Conservation (phyloP, 2,329 filamentous ascomycete genomes). For the Phialophora chinensis region DNA sequence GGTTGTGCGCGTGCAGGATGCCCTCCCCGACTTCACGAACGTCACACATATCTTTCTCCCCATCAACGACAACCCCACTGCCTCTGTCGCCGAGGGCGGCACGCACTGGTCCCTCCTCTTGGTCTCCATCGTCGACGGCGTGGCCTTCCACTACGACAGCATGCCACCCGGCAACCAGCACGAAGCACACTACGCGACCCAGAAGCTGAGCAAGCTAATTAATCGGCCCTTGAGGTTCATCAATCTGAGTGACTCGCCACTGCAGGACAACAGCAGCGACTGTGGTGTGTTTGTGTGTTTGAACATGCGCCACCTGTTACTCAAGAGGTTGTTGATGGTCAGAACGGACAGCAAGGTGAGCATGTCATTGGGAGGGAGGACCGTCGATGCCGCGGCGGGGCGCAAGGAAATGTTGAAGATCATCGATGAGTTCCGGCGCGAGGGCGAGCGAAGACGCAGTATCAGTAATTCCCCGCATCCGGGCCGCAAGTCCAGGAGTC, state of each 20-base stretch:
- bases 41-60: slow-evolving; percentile 95
- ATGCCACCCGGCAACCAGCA: slow-evolving; percentile 75
- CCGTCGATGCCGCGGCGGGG: slow-evolving; percentile 78
- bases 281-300: slow-evolving; percentile 97
- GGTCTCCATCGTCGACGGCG: slow-evolving; percentile 83
- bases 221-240: slow-evolving; percentile 72
- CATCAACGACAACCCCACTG: slow-evolving; percentile 84
- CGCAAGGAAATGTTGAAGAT: slow-evolving; percentile 90
- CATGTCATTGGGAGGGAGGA: slow-evolving; percentile 88
- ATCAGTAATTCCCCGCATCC: slow-evolving; percentile 37
- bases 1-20: slow-evolving; percentile 58
- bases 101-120: slow-evolving; percentile 94
- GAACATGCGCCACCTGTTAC: slow-evolving; percentile 89
- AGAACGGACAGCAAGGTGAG: slow-evolving; percentile 84
- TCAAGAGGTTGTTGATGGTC: slow-evolving; percentile 79
- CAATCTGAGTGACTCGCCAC: slow-evolving; percentile 81
- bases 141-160: slow-evolving; percentile 97
- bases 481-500: slow-evolving; percentile 38
- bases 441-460: slow-evolving; percentile 74
- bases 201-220: slow-evolving; percentile 73
- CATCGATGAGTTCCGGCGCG: slow-evolving; percentile 83
- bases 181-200: slow-evolving; percentile 72
- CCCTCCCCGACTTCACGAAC: slow-evolving; percentile 77
- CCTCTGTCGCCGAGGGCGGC: slow-evolving; percentile 80
- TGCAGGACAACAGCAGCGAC: slow-evolving; percentile 90